Evolutionary conservation across 129 eudicot species (phyloP).

Genomic region (Saussurea involucrata): DNA sequence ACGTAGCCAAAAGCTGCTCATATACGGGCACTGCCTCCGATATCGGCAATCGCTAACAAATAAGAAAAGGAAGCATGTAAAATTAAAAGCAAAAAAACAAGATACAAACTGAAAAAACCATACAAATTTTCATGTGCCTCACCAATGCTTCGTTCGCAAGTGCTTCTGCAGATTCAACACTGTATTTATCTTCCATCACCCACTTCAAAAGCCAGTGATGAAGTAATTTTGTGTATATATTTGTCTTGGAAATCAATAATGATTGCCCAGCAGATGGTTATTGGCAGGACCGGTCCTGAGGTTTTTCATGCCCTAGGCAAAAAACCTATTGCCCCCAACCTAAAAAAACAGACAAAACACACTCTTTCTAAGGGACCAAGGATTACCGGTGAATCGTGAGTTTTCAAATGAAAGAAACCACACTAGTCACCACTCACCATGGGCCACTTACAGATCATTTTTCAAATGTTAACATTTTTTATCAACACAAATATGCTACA

Average conservation of each 20-base stretch:
- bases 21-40: conserved; percentile 75
- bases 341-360: no score
- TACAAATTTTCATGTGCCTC: conserved; percentile 3
- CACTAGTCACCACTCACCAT: no score
- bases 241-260: neutral
- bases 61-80: neutral
- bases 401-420: no score
- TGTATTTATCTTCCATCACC: conserved; percentile 56
- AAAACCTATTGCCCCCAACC: no score
- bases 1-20: conserved; percentile 78
- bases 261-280: neutral
- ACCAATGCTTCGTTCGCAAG: conserved; percentile 90
- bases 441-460: no score
- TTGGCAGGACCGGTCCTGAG: no score
- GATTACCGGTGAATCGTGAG: no score
- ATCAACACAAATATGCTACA: no score
- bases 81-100: neutral
- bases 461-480: no score
- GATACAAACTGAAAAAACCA: neutral
- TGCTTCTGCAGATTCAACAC: conserved; percentile 84
- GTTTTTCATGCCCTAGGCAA: no score
- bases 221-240: neutral
- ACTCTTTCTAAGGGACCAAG: no score
- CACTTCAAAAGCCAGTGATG: neutral
- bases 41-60: conserved; percentile 67